phyloP scores from a whole-genome alignment of 176 grass and related monocot genomes.

The Typha latifolia region DNA sequence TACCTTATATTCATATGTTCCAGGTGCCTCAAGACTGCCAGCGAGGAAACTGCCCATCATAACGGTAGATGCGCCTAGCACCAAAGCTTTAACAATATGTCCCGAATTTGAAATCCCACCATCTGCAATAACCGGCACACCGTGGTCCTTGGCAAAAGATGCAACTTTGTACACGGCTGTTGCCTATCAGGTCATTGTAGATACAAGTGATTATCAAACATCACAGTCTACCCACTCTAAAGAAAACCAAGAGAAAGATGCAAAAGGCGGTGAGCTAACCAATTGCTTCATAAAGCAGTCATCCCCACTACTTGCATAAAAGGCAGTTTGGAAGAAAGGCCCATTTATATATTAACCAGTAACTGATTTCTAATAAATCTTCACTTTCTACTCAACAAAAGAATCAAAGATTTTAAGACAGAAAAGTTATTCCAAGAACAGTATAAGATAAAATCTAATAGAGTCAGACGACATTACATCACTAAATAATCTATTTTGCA shows the following conservation, averaged over 20 bases:
- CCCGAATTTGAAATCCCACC: conserved; percentile 97
- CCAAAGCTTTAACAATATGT: conserved; percentile 89
- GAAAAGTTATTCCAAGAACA: too few species aligned
- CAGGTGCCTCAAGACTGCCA: conserved; percentile 88
- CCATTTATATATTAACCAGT: too few species aligned
- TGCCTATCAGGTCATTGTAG: conserved; percentile 35
- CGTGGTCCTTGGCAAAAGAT: conserved; percentile 82
- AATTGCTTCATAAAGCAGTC: background rate
- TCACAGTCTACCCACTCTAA: too few species aligned
- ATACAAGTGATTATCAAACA: background rate
- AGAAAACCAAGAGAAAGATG: too few species aligned
- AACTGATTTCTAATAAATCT: background rate
- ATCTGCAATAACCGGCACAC: conserved; percentile 84
- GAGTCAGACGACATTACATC: too few species aligned
- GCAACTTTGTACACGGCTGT: conserved; percentile 93
- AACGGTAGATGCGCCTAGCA: conserved; percentile 70
- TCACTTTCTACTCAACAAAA: too few species aligned
- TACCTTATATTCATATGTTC: conserved; percentile 70
- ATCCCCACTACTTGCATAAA: too few species aligned
- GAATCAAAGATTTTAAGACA: too few species aligned
- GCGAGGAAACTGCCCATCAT: conserved; percentile 98
- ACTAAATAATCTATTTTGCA: too few species aligned
- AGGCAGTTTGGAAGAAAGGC: background rate
- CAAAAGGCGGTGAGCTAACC: too few species aligned
- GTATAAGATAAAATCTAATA: too few species aligned